Evolutionary conservation across 1,284 basidiomycete species (phyloP), one percentile per base, ranked within the genome.

Genomic region (Microbotryomycetes sp.): DNA sequence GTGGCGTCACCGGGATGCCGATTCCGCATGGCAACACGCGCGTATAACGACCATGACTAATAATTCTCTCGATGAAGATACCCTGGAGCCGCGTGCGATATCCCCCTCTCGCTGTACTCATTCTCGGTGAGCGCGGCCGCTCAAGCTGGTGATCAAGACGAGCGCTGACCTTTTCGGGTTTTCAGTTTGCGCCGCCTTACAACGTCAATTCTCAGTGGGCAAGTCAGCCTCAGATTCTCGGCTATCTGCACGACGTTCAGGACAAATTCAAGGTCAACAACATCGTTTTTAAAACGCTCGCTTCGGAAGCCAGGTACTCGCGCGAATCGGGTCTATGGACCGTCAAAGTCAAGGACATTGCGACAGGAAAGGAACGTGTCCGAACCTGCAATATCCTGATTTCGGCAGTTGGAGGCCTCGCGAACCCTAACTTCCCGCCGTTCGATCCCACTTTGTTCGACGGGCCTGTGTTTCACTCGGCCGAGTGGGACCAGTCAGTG

Each of bases 341-440:
- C 3, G 45, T 69, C 18, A 23, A 26, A 1, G 54, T 69, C 53
- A 55, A 46, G 11, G 58, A 69, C 41, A 35, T 59, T 16, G 47
- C 45, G 31, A 67, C 67, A 16, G 59, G 56, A n/a, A 23, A 47
- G 11, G 47, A 45, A 7, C 45, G 62, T 16, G 41, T 27, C 2
- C 46, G 65, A 24, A 69, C 67, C 0, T 69, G 67, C 62, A 69
- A 69, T 62, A 56, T 69, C 46, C 56, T 69, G 27, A 47, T 69
- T n/a, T 61, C 65, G 15, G 59, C 58, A 31, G 60, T 61, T 46
- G 67, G 67, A 7, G 65, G 62, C 2, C 31, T 68, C 3, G 54
- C 61, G 15, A 53, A 60, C n/a, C 66, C 66, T 6, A 59, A 68
- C 35, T 52, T 57, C 24, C 62, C 65, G 45, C 61, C 61, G 3